These are phyloP conservation scores for Aspergillus brunneoviolaceus DNA, from an alignment of 2,329 filamentous ascomycete species.

Conservation along the genomic window DNA sequence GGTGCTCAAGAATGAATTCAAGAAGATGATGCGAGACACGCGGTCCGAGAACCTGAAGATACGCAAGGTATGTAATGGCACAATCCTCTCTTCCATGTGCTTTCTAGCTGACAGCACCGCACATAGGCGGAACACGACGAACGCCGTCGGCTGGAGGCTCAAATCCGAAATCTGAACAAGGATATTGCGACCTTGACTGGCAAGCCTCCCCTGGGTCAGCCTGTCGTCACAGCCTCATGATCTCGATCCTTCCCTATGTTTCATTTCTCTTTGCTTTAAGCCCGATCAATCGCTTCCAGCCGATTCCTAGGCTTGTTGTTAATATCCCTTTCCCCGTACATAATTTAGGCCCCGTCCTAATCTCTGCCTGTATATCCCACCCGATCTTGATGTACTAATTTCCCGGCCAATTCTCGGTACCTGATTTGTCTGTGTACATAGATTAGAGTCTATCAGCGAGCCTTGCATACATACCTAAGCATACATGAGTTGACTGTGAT, in stretches of 20 bases:
- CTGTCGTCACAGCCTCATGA: constrained; percentile 37
- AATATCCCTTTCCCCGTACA: constrained; percentile 20
- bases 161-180: constrained; percentile 54
- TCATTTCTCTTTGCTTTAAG: constrained; percentile 1
- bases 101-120: constrained; percentile 18
- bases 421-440: constrained; percentile 16
- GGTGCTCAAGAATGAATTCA: constrained; percentile 71
- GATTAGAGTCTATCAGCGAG: constrained; percentile 3
- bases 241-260: constrained; percentile 22
- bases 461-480: constrained; percentile 7
- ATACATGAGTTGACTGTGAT: background rate
- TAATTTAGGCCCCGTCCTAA: constrained; percentile 19
- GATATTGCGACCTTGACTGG: constrained; percentile 37
- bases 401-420: constrained; percentile 5
- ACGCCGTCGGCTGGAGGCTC: constrained; percentile 63
- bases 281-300: background rate
- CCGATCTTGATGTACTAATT: background rate
- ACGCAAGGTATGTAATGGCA: constrained; percentile 57
- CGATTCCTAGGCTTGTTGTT: background rate
- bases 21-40: constrained; percentile 77
- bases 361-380: constrained; percentile 1
- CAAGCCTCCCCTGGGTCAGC: constrained; percentile 36
- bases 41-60: constrained; percentile 64
- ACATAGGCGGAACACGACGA: constrained; percentile 69
- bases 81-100: background rate